Evolutionary conservation across 768 basidiomycete species (phyloP), one percentile per base, ranked within the genome.

Genomic region (Leucosporidium creatinivorum): DNA sequence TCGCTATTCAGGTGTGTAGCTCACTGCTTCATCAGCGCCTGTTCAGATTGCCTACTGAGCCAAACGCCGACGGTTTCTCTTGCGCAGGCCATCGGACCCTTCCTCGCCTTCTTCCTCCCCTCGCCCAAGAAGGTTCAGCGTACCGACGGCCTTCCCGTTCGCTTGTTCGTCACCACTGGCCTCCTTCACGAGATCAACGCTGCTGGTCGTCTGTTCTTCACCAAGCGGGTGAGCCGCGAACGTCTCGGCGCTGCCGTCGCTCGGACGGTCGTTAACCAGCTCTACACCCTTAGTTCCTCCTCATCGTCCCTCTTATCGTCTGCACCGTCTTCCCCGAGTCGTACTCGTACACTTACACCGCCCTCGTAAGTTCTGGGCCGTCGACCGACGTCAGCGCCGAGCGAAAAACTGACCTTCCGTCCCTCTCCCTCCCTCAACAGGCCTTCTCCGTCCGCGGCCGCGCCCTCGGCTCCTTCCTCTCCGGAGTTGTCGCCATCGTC

Each of bases 391-490:
- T 36, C 33, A 36, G 12, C 33, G 33, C 33, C 33, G 33, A 36
- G 33, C 33, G n/a, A n/a, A n/a, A n/a, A 5, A 12, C 12, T 12
- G 33, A 36, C 33, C 33, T 36, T 5, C 5, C 25, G 0, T 31
- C 13, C 5, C 21, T 58, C 15, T 21, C 9, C 57, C 1, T 9
- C 8, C 36, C 4, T 58, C 57, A 9, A n/a, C 25, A 59, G 58
- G 65, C 62, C 60, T 69, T 50, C 64, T 56, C 63, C 6, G 64
- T 65, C 18, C 68, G 68, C n/a, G 59, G 49, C 3, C 63, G 68
- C 12, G 68, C 68, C 3, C 64, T 69, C 39, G 68, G 68, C 18
- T 54, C 50, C 10, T 65, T 69, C 68, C 55, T 69, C 36, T 54
- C 52, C 13, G 68, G 60, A 28, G 4, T 69, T n/a, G 56, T 58